phyloP scores from a whole-genome alignment of 306 rosid genomes.

The Mimosa pudica region DNA sequence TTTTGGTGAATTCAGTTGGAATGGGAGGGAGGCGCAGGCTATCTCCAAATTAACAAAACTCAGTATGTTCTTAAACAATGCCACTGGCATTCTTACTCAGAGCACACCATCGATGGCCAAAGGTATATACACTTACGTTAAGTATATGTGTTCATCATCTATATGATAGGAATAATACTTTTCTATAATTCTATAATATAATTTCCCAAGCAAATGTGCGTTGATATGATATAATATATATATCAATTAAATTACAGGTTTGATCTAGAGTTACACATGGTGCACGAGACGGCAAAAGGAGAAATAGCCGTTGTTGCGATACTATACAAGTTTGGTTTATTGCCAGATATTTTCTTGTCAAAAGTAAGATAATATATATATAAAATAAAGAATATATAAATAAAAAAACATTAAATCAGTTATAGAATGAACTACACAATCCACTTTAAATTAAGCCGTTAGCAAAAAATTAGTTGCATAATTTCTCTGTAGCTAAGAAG shows the following conservation, averaged over 20 bases:
- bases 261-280: slow-evolving; percentile 69
- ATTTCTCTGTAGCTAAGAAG: no score
- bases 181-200: not conserved
- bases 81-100: slow-evolving; percentile 90
- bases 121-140: slow-evolving; percentile 17
- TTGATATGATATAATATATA: not conserved
- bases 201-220: not conserved
- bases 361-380: slow-evolving; percentile 39
- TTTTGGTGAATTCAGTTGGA: slow-evolving; percentile 41
- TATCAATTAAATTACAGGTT: slow-evolving; percentile 17
- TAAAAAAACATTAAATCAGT: no score
- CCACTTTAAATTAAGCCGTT: no score
- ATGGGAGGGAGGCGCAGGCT: slow-evolving; percentile 49
- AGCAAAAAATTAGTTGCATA: no score
- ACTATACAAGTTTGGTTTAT: slow-evolving; percentile 49
- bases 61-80: slow-evolving; percentile 51
- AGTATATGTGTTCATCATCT: no score
- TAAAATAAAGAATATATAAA: not conserved
- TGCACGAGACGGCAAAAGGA: slow-evolving; percentile 59
- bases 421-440: no score
- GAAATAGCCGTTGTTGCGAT: slow-evolving; percentile 58
- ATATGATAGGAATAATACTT: not conserved
- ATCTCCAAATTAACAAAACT: slow-evolving; percentile 52
- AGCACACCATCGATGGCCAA: slow-evolving; percentile 65
- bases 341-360: slow-evolving; percentile 60